phyloP scores from a whole-genome alignment of 176 grass and related monocot genomes.

The Aegilops bicornis region DNA sequence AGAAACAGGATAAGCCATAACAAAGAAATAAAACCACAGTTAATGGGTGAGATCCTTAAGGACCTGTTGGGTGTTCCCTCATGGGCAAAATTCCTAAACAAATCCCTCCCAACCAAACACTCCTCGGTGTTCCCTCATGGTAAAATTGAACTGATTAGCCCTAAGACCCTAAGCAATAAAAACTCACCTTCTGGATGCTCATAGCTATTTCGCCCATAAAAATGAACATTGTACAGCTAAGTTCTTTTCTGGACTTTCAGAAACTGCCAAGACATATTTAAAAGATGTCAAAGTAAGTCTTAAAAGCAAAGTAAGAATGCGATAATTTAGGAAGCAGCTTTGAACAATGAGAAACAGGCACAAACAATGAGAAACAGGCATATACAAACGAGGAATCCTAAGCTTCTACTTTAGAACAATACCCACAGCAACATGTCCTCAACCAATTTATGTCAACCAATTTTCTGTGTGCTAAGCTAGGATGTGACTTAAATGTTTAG shows the following conservation, averaged over 20 bases:
- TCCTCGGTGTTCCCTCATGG: neutral
- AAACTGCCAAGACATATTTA: slow-evolving; percentile 54
- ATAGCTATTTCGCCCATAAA: slow-evolving; percentile 96
- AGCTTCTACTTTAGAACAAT: neutral
- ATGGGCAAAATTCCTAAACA: neutral
- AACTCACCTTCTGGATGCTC: slow-evolving; percentile 87
- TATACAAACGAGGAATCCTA: neutral
- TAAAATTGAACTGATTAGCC: neutral
- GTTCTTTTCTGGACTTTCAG: slow-evolving; percentile 93
- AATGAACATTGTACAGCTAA: slow-evolving; percentile 83
- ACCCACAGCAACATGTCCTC: neutral
- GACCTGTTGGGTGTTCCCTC: neutral
- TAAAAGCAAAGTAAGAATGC: neutral
- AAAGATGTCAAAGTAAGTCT: slow-evolving; percentile 4
- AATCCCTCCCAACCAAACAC: neutral
- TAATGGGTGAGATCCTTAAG: neutral
- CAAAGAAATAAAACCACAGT: neutral
- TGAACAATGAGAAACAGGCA: neutral
- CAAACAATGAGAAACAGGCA: neutral
- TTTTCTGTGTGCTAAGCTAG: neutral
- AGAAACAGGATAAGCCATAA: neutral
- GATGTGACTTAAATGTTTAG: neutral
- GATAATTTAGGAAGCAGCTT: slow-evolving; percentile 1
- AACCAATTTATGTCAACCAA: neutral
- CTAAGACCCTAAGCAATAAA: slow-evolving; percentile 20